These are phyloP conservation scores for Dimargaris verticillata DNA, from an alignment of 192 early-diverging fungal species.

Conservation along the genomic window DNA sequence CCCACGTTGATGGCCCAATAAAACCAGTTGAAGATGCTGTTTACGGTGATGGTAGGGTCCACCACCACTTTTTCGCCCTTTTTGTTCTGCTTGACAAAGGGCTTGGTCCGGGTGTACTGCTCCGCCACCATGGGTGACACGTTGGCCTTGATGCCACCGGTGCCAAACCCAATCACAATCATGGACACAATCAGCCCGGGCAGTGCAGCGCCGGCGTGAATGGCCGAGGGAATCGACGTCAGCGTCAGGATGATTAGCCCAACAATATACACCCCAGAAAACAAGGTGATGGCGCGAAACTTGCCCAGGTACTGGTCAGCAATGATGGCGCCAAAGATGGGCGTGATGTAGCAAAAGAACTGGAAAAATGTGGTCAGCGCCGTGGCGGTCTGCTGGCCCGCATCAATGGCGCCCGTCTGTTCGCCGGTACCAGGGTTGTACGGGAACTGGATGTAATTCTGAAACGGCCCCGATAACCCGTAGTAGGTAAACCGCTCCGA, in stretches of 20 bases:
- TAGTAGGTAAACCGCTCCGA: conserved; percentile 47
- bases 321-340: conserved; percentile 41
- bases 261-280: conserved; percentile 42
- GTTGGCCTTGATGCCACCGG: conserved; percentile 65
- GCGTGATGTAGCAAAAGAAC: conserved; percentile 44
- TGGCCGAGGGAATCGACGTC: conserved; percentile 41
- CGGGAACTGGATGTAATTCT: conserved; percentile 40
- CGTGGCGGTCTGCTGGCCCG: conserved; percentile 36
- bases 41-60: conserved; percentile 47
- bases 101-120: conserved; percentile 36
- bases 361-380: conserved; percentile 43
- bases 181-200: conserved; percentile 52
- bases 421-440: conserved; percentile 23
- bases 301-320: conserved; percentile 61
- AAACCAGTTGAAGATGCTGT: conserved; percentile 73
- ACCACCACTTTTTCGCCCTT: conserved; percentile 43
- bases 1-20: conserved; percentile 57
- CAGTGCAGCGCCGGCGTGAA: conserved; percentile 33
- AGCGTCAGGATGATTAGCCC: conserved; percentile 43
- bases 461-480: conserved; percentile 37
- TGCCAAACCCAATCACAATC: conserved; percentile 56
- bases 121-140: conserved; percentile 68
- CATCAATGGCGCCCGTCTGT: conserved; percentile 30
- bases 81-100: conserved; percentile 39
- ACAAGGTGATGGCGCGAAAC: conserved; percentile 52